Base-by-base conservation (phyloP, 1,139 yeast genomes). In the Pichia kudriavzevii region DNA sequence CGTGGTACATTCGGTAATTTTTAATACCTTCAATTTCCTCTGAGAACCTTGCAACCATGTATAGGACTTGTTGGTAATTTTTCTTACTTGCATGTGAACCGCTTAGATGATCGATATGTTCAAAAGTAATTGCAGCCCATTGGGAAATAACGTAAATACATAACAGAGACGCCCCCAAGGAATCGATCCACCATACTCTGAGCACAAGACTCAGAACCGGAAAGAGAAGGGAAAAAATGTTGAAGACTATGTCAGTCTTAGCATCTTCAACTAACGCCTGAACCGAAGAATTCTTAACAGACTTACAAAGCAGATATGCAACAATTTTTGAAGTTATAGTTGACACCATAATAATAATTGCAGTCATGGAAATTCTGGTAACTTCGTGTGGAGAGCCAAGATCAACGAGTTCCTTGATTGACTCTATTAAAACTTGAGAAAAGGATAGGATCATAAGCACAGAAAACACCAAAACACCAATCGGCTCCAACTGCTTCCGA, bases 231-330 rank as follows among this genome's bases (percentile, higher is more conserved):
- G 91, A 80, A 27, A 81, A 79, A 1, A 69, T 51, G 56, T 79
- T 79, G 63, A 82, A 82, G 4, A 80, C 69, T 29, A 81, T 72
- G 56, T 82, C 94, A 1, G 88, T 81, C 59, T 69, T 64, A 1
- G 93, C 93, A 58, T 82, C 94, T 53, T 80, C 91, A 2, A 91
- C 85, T 37, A 82, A 60, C 0, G 94, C 94, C 52, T 75, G 81
- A 2, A 82, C 80, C 0, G 87, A 75, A 12, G 81, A 72, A 10
- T 85, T 77, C 14, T 66, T 62, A 42, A 80, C 70, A n/a, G 65
- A 60, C 21, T 69, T 60, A 53, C 91, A 81, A 75, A 84, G 74
- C 7, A 71, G 25, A 66, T 72, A 82, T 50, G 85, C 77, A 1
- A 63, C 67, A 4, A 76, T 47, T 51, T 82, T 82, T 31, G 72